Conservation (phyloP, 305 asterid genomes). For the Solanum aculeatissimum region DNA sequence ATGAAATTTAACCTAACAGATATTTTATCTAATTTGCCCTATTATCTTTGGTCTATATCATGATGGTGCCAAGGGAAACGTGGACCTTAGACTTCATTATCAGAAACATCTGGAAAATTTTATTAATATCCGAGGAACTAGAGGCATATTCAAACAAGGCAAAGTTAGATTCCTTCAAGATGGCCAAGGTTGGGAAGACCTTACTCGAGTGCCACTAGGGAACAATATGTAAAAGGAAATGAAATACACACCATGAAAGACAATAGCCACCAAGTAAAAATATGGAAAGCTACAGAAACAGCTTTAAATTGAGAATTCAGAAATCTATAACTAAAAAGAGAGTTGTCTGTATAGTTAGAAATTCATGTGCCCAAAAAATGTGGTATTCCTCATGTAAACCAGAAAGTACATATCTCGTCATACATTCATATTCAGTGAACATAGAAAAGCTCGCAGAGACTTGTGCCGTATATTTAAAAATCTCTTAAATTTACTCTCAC, state of each 20-base stretch:
- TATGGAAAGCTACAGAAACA: not conserved
- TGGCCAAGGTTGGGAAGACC: not conserved
- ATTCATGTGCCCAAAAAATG: not conserved
- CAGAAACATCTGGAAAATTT: not conserved
- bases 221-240: not conserved
- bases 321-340: not conserved
- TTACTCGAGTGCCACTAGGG: not conserved
- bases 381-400: not conserved
- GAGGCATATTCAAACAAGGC: too few species aligned
- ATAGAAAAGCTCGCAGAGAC: not conserved
- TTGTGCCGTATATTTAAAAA: not conserved
- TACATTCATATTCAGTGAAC: not conserved
- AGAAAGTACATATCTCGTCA: not conserved
- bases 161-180: not conserved
- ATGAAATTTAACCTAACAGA: too few species aligned
- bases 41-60: too few species aligned
- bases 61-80: not conserved
- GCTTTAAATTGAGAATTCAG: not conserved
- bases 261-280: not conserved
- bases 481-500: constrained; percentile 21
- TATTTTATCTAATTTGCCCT: too few species aligned
- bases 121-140: not conserved
- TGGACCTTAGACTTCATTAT: not conserved
- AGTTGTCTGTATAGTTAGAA: not conserved
- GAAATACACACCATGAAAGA: not conserved